Percentiles rank a stretch among this genome's conserved stretches.
These are phyloP conservation scores for Herpotrichia juniperi DNA, from an alignment of 2,329 filamentous ascomycete species.

Conservation along the genomic window DNA sequence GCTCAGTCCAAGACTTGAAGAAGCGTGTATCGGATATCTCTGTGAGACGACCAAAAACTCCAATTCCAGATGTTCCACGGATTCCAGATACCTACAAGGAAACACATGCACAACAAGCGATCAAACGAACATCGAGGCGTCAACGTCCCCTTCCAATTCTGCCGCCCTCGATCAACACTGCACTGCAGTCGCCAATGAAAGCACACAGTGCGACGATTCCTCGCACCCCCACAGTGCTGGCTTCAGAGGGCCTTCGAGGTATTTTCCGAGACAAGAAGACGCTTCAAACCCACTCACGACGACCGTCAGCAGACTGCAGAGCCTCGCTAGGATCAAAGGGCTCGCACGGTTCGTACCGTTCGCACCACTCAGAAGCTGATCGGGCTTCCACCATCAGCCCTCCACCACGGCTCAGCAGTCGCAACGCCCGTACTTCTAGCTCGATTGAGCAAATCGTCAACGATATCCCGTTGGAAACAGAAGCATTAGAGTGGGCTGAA, in stretches of 20 bases:
- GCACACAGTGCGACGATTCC: slow-evolving; percentile 7
- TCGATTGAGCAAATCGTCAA: slow-evolving; percentile 15
- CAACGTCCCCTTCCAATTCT: slow-evolving; percentile 10
- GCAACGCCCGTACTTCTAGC: slow-evolving; percentile 10
- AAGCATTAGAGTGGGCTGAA: slow-evolving; percentile 22
- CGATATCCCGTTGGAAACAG: slow-evolving; percentile 3
- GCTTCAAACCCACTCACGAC: slow-evolving; percentile 8
- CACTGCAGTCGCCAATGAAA: slow-evolving; percentile 14
- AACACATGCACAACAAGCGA: slow-evolving; percentile 4
- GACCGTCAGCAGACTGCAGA: background rate
- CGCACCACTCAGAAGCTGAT: background rate
- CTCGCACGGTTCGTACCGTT: slow-evolving; percentile 2
- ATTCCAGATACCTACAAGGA: slow-evolving; percentile 23
- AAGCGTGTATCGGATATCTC: slow-evolving; percentile 40
- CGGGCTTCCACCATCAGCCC: background rate
- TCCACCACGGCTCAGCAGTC: slow-evolving; percentile 17
- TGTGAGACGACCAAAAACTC: slow-evolving; percentile 19
- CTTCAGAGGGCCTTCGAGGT: slow-evolving; percentile 26
- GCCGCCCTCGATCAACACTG: slow-evolving; percentile 19
- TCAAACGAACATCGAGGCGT: slow-evolving; percentile 14
- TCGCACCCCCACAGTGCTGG: slow-evolving; percentile 18
- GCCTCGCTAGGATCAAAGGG: slow-evolving; percentile 13
- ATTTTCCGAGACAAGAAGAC: slow-evolving; percentile 13
- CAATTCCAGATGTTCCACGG: slow-evolving; percentile 25
- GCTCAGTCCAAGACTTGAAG: slow-evolving; percentile 34